phyloP scores from a whole-genome alignment of 345 rosid genomes.

The Tarenaya hassleriana region DNA sequence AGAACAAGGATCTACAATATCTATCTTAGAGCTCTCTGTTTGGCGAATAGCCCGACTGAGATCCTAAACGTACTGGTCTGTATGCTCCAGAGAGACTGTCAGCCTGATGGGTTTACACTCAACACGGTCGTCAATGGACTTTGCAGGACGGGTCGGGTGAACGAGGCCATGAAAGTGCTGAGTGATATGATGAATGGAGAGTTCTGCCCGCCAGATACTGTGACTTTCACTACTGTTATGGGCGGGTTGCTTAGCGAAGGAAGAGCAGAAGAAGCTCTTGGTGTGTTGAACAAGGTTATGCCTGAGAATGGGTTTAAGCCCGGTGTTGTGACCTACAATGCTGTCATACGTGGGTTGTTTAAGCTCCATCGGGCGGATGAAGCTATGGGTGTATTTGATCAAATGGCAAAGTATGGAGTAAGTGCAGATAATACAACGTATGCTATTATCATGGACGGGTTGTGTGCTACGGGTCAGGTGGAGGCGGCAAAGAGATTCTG shows the following conservation, averaged over 20 bases:
- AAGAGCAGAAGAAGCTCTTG: constrained; percentile 54
- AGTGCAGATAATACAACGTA: constrained; percentile 44
- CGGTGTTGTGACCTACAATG: constrained; percentile 66
- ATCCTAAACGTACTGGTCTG: constrained; percentile 56
- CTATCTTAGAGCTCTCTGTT: constrained; percentile 63
- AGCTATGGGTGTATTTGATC: constrained; percentile 43
- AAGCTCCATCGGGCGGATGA: constrained; percentile 41
- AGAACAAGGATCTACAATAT: constrained; percentile 66
- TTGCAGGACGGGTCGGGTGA: constrained; percentile 66
- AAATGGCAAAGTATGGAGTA: constrained; percentile 47
- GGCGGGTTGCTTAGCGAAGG: constrained; percentile 55
- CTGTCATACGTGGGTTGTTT: constrained; percentile 55
- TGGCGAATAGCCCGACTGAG: constrained; percentile 51
- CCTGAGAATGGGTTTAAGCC: constrained; percentile 43
- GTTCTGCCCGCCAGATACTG: constrained; percentile 67
- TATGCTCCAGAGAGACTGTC: constrained; percentile 69
- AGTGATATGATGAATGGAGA: constrained; percentile 69
- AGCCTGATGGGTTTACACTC: constrained; percentile 71
- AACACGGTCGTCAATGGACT: constrained; percentile 72
- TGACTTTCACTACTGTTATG: constrained; percentile 60
- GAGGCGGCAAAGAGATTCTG: constrained; percentile 67
- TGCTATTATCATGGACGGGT: constrained; percentile 51
- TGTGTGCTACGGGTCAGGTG: constrained; percentile 40
- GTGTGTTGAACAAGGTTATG: constrained; percentile 43
- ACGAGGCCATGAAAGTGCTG: constrained; percentile 64